Base-by-base conservation (phyloP, 1,139 yeast species). In the Yamadazyma buinensis region DNA sequence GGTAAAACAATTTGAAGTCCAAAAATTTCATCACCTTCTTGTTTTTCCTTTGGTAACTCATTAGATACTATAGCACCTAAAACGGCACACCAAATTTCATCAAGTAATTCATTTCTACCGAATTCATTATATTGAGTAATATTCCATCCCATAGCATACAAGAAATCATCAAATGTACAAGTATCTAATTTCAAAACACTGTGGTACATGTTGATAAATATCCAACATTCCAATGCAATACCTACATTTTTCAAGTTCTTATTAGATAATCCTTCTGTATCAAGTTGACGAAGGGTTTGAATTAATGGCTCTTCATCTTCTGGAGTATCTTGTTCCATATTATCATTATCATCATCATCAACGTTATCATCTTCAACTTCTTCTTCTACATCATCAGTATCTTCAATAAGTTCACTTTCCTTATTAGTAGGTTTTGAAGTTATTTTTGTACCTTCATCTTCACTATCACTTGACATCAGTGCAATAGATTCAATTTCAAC, bases 161-260 rank as follows among this genome's bases (percentile, higher is more conserved):
- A 54, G 49, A 79, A 84, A 51, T 84, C 94, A 56, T 86, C 95
- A 61, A 83, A 84, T 0, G 94, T 81, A 46, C 85, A 82, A 0
- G 84, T 75, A 50, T 83, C 90, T 15, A 86, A 62, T 12, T 72
- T 56, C 32, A 84, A 61, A 1, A 85, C 79, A 22, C 71, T 71
- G 46, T 78, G 78, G 51, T 80, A 86, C 34, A 84, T 74, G 51
- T 85, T 85, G 30, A 85, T 58, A 47, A 86, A 86, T 6, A 77
- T 64, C 95, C 95, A 86, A 4, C 74, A 59, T 52, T 84, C 90
- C 24, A 86, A 55, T 1, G 82, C 74, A 35, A 72, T 74, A 40
- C 58, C 65, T 2, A 62, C 46, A 5, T 28, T 42, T 30, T 25
- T 36, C 21, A 47, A 30, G 32, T 29, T 39, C 10, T 32, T 20